Conservation (phyloP, 2,329 filamentous ascomycete species). For the Tolypocladium capitatum region DNA sequence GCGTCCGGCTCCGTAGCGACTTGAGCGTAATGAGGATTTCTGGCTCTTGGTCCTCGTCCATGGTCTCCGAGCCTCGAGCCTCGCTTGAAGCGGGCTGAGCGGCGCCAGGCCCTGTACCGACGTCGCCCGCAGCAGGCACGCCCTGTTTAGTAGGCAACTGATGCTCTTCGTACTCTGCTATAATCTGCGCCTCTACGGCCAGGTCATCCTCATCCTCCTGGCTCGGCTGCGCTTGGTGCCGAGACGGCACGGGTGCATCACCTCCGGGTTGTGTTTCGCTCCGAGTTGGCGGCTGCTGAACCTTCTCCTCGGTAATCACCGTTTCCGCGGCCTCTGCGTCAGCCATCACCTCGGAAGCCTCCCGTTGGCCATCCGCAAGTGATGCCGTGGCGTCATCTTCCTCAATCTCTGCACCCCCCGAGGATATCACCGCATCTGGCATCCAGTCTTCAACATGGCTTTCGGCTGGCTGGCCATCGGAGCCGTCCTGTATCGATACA, state of each 20-base stretch:
- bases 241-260: background rate
- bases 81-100: background rate
- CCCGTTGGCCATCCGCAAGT: background rate
- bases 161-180: slow-evolving; percentile 7
- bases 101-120: background rate
- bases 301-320: background rate
- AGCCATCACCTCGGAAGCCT: background rate
- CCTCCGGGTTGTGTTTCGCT: background rate
- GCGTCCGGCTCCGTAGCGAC: slow-evolving; percentile 17
- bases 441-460: background rate
- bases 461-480: background rate
- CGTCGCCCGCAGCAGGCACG: background rate
- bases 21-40: slow-evolving; percentile 16
- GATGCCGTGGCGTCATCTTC: background rate
- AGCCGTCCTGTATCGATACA: background rate
- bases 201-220: background rate
- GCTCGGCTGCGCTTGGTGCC: background rate
- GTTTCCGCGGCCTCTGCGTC: background rate
- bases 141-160: background rate
- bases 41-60: slow-evolving; percentile 4
- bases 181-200: slow-evolving; percentile 11
- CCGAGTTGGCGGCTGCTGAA: background rate
- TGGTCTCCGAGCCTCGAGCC: slow-evolving; percentile 2
- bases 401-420: too few species aligned
- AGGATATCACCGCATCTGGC: background rate